Evolutionary conservation across 140 eudicot genomes (phyloP).

Genomic region (Oenanthe javanica): DNA sequence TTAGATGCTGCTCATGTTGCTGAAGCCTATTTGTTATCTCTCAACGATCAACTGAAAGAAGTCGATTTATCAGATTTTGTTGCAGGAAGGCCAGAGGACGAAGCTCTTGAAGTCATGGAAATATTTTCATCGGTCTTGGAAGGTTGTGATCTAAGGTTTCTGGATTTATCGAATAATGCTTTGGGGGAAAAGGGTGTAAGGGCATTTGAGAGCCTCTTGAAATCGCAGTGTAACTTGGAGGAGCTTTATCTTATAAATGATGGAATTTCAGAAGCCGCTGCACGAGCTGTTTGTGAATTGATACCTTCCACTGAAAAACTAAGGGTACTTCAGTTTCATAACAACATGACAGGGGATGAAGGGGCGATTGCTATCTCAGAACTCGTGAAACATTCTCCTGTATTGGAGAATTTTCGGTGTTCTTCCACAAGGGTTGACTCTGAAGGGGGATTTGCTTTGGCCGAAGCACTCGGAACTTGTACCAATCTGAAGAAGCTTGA

Average conservation of each 20-base stretch:
- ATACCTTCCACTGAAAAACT: conserved; percentile 59
- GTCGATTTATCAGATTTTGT: conserved; percentile 84
- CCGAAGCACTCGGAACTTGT: conserved; percentile 58
- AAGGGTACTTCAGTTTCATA: conserved; percentile 67
- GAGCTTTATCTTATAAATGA: conserved; percentile 75
- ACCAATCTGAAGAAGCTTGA: conserved; percentile 57
- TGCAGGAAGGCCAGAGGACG: conserved; percentile 78
- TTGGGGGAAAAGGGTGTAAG: conserved; percentile 82
- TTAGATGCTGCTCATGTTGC: conserved; percentile 70
- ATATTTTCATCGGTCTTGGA: conserved; percentile 72
- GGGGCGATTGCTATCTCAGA: conserved; percentile 74
- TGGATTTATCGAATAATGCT: conserved; percentile 69
- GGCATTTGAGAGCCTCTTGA: conserved; percentile 69
- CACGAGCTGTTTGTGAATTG: conserved; percentile 59
- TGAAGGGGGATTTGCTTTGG: conserved; percentile 67
- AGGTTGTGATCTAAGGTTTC: conserved; percentile 46
- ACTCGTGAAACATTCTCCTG: conserved; percentile 49
- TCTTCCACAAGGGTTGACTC: conserved; percentile 79
- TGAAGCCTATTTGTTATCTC: conserved; percentile 33
- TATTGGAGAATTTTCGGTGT: conserved; percentile 77
- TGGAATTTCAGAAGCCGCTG: conserved; percentile 90
- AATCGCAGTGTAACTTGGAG: conserved; percentile 57
- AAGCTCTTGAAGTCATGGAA: conserved; percentile 75
- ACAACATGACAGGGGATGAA: conserved; percentile 80
- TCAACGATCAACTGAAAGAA: conserved; percentile 61